Conservation (phyloP, 345 rosid species). For the thale cress (Arabidopsis thaliana) region TAIR10.1 NC_003075.7:15501001-15501500, state of each 20-base stretch:
- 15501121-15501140: slow-evolving; percentile 44
- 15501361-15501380: slow-evolving; percentile 51
- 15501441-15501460: slow-evolving; percentile 41
- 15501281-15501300: slow-evolving; percentile 22
- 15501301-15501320: slow-evolving; percentile 45
- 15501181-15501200: slow-evolving; percentile 35
- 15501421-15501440: slow-evolving; percentile 59
- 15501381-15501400: slow-evolving; percentile 44
- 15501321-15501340: slow-evolving; percentile 58
- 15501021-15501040: background rate
- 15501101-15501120: background rate
- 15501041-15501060: slow-evolving; percentile 13
- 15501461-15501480: slow-evolving; percentile 40
- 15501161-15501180: slow-evolving; percentile 54
- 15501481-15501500: slow-evolving; percentile 51
- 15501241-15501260: slow-evolving; percentile 44
- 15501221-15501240: slow-evolving; percentile 49
- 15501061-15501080: background rate
- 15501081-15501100: slow-evolving; percentile 13
- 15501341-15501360: slow-evolving; percentile 71
- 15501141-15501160: slow-evolving; percentile 47
- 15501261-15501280: slow-evolving; percentile 33
- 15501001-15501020: slow-evolving; percentile 34
- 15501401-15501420: slow-evolving; percentile 43
- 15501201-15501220: slow-evolving; percentile 58